phyloP scores from a whole-genome alignment of 139 green algal genomes.

The Micractinium sp. region DNA sequence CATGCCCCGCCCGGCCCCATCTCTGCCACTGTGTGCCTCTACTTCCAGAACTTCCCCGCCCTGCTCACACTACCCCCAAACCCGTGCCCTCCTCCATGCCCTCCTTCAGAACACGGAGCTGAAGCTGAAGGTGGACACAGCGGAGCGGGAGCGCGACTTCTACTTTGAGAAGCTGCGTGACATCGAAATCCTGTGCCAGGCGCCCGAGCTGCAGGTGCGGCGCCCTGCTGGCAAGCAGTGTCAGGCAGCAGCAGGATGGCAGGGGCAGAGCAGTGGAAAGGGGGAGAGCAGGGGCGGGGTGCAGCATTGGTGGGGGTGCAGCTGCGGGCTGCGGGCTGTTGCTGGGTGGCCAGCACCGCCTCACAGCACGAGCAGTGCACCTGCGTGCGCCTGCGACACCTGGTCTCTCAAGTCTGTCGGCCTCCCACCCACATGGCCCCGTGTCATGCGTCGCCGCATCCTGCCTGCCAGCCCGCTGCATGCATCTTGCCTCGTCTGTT shows the following conservation, averaged over 20 bases:
- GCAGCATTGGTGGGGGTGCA: background rate
- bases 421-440: no score
- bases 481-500: no score
- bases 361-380: no score
- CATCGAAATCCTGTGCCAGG: conserved; percentile 98
- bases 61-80: background rate
- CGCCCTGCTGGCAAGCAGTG: no score
- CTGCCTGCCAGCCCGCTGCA: no score
- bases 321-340: background rate
- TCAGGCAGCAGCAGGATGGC: background rate
- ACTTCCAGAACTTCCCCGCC: background rate
- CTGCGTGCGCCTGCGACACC: no score
- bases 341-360: no score
- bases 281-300: background rate
- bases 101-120: conserved; percentile 62
- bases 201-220: conserved; percentile 58
- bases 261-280: background rate
- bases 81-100: background rate
- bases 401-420: no score
- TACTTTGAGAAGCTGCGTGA: conserved; percentile 97
- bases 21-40: background rate
- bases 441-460: no score
- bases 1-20: no score
- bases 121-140: conserved; percentile 82
- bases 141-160: conserved; percentile 88